A percentile compares a stretch with the other conserved stretches of the same genome.
phyloP scores from a whole-genome alignment of 345 rosid species.

The Sisymbrium altissimum region DNA sequence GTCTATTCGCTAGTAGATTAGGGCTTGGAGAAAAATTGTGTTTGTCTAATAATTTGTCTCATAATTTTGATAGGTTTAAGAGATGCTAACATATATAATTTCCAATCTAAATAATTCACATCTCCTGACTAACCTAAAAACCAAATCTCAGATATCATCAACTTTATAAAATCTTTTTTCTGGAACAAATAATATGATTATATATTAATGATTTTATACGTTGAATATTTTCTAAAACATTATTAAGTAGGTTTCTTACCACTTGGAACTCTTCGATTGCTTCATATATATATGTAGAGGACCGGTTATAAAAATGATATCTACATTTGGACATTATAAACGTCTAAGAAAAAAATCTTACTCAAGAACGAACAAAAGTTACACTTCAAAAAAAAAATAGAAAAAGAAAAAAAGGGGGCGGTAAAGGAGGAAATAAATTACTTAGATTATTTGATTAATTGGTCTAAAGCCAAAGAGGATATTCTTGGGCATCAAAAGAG shows the following conservation, averaged over 20 bases:
- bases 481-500: conserved; percentile 24
- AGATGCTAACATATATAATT: too few species aligned
- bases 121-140: neutral
- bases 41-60: too few species aligned
- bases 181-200: neutral
- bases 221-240: neutral
- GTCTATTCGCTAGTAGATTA: neutral
- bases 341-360: neutral
- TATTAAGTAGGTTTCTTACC: neutral
- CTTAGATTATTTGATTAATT: neutral
- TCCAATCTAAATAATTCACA: too few species aligned
- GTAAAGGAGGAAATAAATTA: conserved; percentile 14
- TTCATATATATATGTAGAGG: neutral
- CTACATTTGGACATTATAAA: neutral
- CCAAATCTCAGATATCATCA: neutral
- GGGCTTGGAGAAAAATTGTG: too few species aligned
- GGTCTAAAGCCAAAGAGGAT: conserved; percentile 12
- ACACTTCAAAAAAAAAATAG: neutral
- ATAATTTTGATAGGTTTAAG: too few species aligned
- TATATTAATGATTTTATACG: neutral
- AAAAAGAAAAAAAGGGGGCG: neutral
- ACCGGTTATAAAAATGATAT: neutral
- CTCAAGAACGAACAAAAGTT: neutral
- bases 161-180: too few species aligned
- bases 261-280: neutral